Evolutionary conservation across 108 stramenopile genomes (phyloP), one percentile per base, ranked within the genome.

Genomic region (Phaeodactylum tricornutum): DNA sequence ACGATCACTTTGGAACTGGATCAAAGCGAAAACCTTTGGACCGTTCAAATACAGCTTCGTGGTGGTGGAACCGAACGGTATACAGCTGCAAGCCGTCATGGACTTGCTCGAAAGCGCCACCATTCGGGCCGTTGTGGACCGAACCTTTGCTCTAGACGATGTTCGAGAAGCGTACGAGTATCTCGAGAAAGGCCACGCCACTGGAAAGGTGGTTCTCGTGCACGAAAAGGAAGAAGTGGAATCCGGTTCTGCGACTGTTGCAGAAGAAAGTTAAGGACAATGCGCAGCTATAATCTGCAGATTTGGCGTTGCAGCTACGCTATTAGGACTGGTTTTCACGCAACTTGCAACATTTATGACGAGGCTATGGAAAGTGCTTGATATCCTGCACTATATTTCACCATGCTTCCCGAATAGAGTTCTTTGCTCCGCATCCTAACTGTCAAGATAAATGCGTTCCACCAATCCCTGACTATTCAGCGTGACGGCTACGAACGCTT

Each of bases 151-250:
- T 27, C 52, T 66, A 8, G 1, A 12, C 8, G 52, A 66, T 4
- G 31, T 32, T 4, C 36, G 23, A 2, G 34, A 54, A 15, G 65
- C 58, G 16, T 43, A 51, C 24, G 11, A 2, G 33, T 51, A 60
- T 12, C 17, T 66, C 3, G 65, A 66, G 32, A n/a, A 41, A 15
- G 58, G 58, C 9, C 51, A 53, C 39, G 65, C 48, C n/a, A 59
- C 43, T n/a, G 65, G 65, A 38, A 66, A 66, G 34, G 52, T 66
- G 28, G 43, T 66, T 2, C 12, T 64, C 2, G n/a, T n/a, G n/a
- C n/a, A n/a, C n/a, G n/a, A n/a, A n/a, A n/a, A n/a, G n/a, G n/a
- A n/a, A n/a, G n/a, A n/a, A n/a, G n/a, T n/a, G n/a, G n/a, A n/a
- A n/a, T n/a, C n/a, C n/a, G n/a, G n/a, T n/a, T n/a, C n/a, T n/a